Percentiles rank a stretch among this genome's conserved stretches.
phyloP scores from a whole-genome alignment of 768 basidiomycete genomes.

The Heimioporus sp. region DNA sequence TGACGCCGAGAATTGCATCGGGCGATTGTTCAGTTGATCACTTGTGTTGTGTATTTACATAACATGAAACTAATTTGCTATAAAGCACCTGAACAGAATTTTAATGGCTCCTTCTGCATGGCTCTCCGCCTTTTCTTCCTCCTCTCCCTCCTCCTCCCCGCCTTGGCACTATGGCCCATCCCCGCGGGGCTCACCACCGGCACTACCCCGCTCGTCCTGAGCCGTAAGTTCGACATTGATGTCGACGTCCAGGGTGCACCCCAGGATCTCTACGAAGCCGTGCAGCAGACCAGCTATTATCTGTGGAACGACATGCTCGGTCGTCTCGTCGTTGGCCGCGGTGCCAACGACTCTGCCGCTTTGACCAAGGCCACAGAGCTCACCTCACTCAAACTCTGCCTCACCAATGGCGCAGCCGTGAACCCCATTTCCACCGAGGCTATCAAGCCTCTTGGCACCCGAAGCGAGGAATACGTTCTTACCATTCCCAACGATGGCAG shows the following conservation, averaged over 20 bases:
- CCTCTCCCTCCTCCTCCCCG: constrained; percentile 14
- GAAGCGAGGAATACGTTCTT: constrained; percentile 47
- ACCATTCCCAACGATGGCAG: constrained; percentile 36
- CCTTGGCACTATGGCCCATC: constrained; percentile 32
- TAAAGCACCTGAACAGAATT: too few relatives aligned
- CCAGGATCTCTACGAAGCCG: constrained; percentile 33
- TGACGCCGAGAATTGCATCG: constrained; percentile 51
- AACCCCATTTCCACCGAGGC: constrained; percentile 37
- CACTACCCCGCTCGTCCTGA: constrained; percentile 22
- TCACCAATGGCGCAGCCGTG: constrained; percentile 14
- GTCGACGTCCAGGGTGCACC: constrained; percentile 28
- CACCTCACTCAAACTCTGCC: constrained; percentile 25
- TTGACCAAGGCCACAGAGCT: constrained; percentile 28
- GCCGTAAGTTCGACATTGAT: constrained; percentile 27
- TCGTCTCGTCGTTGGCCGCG: constrained; percentile 41
- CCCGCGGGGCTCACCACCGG: constrained; percentile 28
- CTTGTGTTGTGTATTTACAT: too few relatives aligned
- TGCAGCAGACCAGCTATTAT: constrained; percentile 28
- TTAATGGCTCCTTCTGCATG: not conserved
- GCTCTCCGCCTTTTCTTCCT: not conserved
- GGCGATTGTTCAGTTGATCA: constrained; percentile 30
- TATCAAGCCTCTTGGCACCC: constrained; percentile 29
- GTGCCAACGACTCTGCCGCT: constrained; percentile 27
- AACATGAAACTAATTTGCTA: too few relatives aligned
- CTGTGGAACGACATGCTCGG: constrained; percentile 37